These are phyloP conservation scores for Betula pendula DNA, from an alignment of 306 rosid species.

Conservation along the genomic window DNA sequence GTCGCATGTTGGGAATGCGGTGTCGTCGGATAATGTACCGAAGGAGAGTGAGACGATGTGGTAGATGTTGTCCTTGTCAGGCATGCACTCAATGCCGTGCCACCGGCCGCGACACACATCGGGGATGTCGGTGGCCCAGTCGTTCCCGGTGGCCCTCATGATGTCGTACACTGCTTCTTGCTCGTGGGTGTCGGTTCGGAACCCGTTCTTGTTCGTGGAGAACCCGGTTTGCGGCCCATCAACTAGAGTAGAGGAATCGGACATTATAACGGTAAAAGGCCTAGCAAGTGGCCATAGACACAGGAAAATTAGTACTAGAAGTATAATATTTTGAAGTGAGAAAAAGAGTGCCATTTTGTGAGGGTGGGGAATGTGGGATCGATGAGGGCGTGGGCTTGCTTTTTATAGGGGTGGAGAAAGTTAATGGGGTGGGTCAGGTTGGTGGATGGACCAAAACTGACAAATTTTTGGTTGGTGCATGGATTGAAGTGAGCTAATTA, in stretches of 20 bases:
- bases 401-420: conserved; percentile 7
- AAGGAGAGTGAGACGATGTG: conserved; percentile 82
- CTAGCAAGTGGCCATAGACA: conserved; percentile 12
- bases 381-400: background rate
- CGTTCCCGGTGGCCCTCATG: conserved; percentile 87
- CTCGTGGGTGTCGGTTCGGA: conserved; percentile 58
- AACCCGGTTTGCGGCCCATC: conserved; percentile 77
- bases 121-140: conserved; percentile 76
- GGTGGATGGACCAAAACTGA: conserved; percentile 23
- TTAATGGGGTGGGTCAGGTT: conserved; percentile 25
- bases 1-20: conserved; percentile 82
- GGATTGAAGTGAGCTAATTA: conserved; percentile 31
- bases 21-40: conserved; percentile 79
- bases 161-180: conserved; percentile 79
- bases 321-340: conserved; percentile 1
- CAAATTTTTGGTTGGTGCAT: conserved; percentile 39
- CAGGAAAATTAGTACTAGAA: conserved; percentile 6
- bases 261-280: conserved; percentile 66
- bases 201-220: conserved; percentile 52
- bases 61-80: conserved; percentile 62
- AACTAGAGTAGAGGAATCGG: conserved; percentile 57
- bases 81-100: conserved; percentile 98
- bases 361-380: background rate
- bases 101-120: conserved; percentile 89
- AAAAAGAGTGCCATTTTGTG: conserved; percentile 41